phyloP scores from a whole-genome alignment of 768 basidiomycete genomes.

The Trametes meyenii region DNA sequence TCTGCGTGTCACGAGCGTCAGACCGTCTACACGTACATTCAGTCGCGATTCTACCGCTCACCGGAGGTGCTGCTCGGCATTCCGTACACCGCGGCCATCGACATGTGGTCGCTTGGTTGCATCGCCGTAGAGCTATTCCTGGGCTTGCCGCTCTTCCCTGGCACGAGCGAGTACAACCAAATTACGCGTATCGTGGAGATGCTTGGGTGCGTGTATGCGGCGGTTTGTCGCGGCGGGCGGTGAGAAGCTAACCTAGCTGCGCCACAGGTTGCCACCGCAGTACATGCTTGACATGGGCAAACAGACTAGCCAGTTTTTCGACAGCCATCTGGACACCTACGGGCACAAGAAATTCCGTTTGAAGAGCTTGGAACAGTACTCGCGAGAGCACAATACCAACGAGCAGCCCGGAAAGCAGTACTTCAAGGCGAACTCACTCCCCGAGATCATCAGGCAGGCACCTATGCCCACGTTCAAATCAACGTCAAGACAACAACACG shows the following conservation, averaged over 20 bases:
- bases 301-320: constrained; percentile 93
- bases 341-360: constrained; percentile 85
- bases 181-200: constrained; percentile 96
- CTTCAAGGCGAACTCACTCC: constrained; percentile 91
- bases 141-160: constrained; percentile 94
- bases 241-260: neutral
- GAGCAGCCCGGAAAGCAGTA: constrained; percentile 99
- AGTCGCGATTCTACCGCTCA: constrained; percentile 97
- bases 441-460: constrained; percentile 94
- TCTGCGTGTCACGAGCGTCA: constrained; percentile 98
- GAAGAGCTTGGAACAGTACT: constrained; percentile 94
- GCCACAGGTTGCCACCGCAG: constrained; percentile 75
- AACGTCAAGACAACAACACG: constrained; percentile 60
- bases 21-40: constrained; percentile 99
- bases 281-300: constrained; percentile 97
- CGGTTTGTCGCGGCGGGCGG: neutral
- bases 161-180: constrained; percentile 99
- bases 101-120: constrained; percentile 99
- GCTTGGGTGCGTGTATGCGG: constrained; percentile 75
- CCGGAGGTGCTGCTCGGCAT: constrained; percentile 96
- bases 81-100: constrained; percentile 92
- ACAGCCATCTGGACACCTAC: constrained; percentile 69
- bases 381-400: constrained; percentile 90
- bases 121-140: constrained; percentile 98
- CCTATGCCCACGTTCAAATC: constrained; percentile 89